These are phyloP conservation scores for Phanerochaete carnosa DNA, from an alignment of 768 basidiomycete species.

Conservation along the genomic window DNA sequence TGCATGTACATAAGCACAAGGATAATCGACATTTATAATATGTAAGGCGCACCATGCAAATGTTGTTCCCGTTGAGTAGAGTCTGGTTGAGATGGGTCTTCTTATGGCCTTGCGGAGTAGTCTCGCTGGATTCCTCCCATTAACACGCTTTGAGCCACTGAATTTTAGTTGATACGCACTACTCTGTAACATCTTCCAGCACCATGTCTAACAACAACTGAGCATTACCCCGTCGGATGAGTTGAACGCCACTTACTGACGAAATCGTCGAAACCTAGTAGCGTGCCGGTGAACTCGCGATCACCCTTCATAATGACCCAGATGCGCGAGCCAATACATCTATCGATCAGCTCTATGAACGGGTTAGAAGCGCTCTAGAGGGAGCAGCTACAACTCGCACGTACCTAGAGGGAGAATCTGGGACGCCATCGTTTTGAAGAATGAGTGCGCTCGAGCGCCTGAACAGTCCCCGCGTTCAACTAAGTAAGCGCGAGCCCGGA, in stretches of 20 bases:
- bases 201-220: conserved; percentile 68
- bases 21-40: neutral
- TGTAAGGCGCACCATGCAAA: conserved; percentile 72
- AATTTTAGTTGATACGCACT: conserved; percentile 47
- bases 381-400: conserved; percentile 3
- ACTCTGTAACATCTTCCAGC: conserved; percentile 94
- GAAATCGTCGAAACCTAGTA: conserved; percentile 97
- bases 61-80: conserved; percentile 90
- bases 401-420: conserved; percentile 91
- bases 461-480: neutral
- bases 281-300: conserved; percentile 92
- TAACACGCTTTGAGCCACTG: neutral
- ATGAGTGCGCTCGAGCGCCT: neutral
- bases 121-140: conserved; percentile 54
- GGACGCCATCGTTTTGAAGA: conserved; percentile 63
- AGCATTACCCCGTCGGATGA: neutral
- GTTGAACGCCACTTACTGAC: conserved; percentile 79
- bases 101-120: conserved; percentile 76
- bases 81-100: conserved; percentile 85
- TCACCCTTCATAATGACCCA: conserved; percentile 99
- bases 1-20: neutral
- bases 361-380: neutral
- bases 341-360: conserved; percentile 84
- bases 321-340: conserved; percentile 94
- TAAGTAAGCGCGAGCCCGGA: neutral